phyloP scores from a whole-genome alignment of 768 basidiomycete genomes.

The Mycena leptocephala region DNA sequence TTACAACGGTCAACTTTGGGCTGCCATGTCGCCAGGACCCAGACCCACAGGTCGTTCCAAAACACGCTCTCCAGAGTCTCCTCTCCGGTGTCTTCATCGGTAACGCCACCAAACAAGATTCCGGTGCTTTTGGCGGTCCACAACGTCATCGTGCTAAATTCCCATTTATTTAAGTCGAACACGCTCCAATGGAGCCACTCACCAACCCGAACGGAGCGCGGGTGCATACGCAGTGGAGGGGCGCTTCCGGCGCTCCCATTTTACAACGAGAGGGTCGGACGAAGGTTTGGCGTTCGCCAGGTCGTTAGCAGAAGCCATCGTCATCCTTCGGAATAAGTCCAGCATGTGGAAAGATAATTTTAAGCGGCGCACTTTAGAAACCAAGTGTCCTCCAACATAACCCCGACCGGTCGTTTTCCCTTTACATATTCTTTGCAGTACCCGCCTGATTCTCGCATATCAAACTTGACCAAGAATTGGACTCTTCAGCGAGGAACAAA shows the following conservation, averaged over 20 bases:
- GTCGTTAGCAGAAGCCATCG: slow-evolving; percentile 37
- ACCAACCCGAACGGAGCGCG: slow-evolving; percentile 79
- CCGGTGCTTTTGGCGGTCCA: slow-evolving; percentile 82
- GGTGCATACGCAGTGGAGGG: slow-evolving; percentile 82
- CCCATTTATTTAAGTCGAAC: not conserved
- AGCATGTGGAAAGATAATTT: not conserved
- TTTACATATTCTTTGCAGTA: slow-evolving; percentile 94
- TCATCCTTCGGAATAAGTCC: slow-evolving; percentile 25
- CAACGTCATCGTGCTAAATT: slow-evolving; percentile 77
- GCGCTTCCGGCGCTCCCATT: slow-evolving; percentile 91
- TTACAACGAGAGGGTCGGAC: slow-evolving; percentile 68
- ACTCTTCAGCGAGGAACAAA: slow-evolving; percentile 42
- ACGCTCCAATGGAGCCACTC: not conserved
- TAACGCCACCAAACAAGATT: slow-evolving; percentile 90
- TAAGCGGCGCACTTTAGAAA: slow-evolving; percentile 72
- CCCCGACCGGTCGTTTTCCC: slow-evolving; percentile 87
- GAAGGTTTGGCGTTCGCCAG: slow-evolving; percentile 53
- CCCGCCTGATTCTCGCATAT: slow-evolving; percentile 67
- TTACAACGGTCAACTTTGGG: not conserved
- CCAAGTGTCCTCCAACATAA: slow-evolving; percentile 96
- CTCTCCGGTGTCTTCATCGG: slow-evolving; percentile 89
- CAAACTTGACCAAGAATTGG: not conserved
- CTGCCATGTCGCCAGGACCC: not conserved
- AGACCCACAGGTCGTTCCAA: slow-evolving; percentile 86
- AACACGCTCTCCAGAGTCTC: slow-evolving; percentile 90